Percentiles rank a stretch among this genome's conserved stretches.
Evolutionary conservation across 2,329 filamentous ascomycete genomes (phyloP).

Genomic region (Penicillium sp.): DNA sequence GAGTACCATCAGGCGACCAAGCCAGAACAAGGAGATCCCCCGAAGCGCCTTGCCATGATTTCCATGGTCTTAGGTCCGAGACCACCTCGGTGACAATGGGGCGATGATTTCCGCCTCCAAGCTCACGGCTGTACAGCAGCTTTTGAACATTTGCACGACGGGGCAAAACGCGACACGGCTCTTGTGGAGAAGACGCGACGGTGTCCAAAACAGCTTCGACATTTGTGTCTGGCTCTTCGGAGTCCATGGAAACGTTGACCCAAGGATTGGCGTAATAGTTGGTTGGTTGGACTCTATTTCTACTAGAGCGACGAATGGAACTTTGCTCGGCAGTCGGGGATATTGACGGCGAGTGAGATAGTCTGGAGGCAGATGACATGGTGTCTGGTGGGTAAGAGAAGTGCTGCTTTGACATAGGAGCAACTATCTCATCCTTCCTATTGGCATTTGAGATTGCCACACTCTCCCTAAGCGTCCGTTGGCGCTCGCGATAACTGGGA

Average conservation of each 20-base stretch:
- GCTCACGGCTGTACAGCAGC: conserved; percentile 32
- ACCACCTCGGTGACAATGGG: conserved; percentile 26
- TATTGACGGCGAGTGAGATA: background rate
- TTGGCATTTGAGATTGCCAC: conserved; percentile 9
- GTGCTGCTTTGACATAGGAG: background rate
- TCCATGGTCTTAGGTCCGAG: conserved; percentile 44
- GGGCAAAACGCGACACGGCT: background rate
- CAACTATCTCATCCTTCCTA: background rate
- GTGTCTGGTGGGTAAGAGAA: no score
- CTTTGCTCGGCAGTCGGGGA: background rate
- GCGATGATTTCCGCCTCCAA: conserved; percentile 15
- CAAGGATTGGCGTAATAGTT: conserved; percentile 32
- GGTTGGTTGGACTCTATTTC: conserved; percentile 25
- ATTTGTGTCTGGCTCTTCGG: conserved; percentile 1
- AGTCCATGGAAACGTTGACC: conserved; percentile 13
- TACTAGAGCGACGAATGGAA: conserved; percentile 27
- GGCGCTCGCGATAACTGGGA: background rate
- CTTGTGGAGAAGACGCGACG: background rate
- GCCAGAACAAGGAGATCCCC: conserved; percentile 57
- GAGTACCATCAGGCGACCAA: conserved; percentile 55
- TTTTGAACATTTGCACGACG: conserved; percentile 3
- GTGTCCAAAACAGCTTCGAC: background rate
- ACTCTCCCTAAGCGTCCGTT: conserved; percentile 4
- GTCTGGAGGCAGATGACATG: background rate
- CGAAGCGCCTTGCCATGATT: conserved; percentile 57